Percentiles rank a stretch among this genome's conserved stretches.
phyloP scores from a whole-genome alignment of 2,329 filamentous ascomycete species.

The Fusarium sp. region DNA sequence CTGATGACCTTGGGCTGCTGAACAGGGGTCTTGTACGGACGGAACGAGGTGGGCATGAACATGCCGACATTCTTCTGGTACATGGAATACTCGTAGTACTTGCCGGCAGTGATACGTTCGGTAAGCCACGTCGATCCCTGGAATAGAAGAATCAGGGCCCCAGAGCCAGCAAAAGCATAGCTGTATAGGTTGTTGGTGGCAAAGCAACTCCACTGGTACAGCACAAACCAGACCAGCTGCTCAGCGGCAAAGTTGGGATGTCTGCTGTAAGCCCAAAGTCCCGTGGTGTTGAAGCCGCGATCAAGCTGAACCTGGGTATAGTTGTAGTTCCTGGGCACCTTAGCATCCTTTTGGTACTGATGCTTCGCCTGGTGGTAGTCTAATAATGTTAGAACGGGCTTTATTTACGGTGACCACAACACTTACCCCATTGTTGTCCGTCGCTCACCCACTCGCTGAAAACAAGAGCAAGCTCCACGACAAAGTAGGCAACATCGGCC shows the following conservation, averaged over 20 bases:
- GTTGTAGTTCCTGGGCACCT: slow-evolving; percentile 34
- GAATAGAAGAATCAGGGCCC: slow-evolving; percentile 79
- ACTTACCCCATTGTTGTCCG: slow-evolving; percentile 85
- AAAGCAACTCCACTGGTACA: slow-evolving; percentile 89
- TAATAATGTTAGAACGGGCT: slow-evolving; percentile 44
- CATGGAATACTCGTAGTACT: slow-evolving; percentile 86
- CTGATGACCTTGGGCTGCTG: slow-evolving; percentile 57
- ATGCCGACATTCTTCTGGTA: slow-evolving; percentile 85
- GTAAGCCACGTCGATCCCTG: slow-evolving; percentile 89
- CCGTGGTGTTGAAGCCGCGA: slow-evolving; percentile 84
- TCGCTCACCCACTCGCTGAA: slow-evolving; percentile 82
- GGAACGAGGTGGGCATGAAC: slow-evolving; percentile 72
- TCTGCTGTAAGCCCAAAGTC: slow-evolving; percentile 85
- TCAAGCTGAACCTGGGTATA: slow-evolving; percentile 80
- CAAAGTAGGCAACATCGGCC: slow-evolving; percentile 59
- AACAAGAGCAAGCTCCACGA: slow-evolving; percentile 59
- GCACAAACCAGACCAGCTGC: slow-evolving; percentile 84
- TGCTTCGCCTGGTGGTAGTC: slow-evolving; percentile 84
- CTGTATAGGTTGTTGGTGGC: slow-evolving; percentile 74
- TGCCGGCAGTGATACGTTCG: slow-evolving; percentile 77
- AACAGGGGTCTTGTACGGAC: slow-evolving; percentile 53
- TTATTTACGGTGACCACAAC: background rate
- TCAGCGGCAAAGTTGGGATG: slow-evolving; percentile 97
- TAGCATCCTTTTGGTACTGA: slow-evolving; percentile 69
- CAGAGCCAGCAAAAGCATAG: slow-evolving; percentile 77